A percentile compares a stretch with the other conserved stretches of the same genome.
These are phyloP conservation scores for Eucalyptus coolabah DNA, from an alignment of 345 rosid genomes.

Conservation along the genomic window DNA sequence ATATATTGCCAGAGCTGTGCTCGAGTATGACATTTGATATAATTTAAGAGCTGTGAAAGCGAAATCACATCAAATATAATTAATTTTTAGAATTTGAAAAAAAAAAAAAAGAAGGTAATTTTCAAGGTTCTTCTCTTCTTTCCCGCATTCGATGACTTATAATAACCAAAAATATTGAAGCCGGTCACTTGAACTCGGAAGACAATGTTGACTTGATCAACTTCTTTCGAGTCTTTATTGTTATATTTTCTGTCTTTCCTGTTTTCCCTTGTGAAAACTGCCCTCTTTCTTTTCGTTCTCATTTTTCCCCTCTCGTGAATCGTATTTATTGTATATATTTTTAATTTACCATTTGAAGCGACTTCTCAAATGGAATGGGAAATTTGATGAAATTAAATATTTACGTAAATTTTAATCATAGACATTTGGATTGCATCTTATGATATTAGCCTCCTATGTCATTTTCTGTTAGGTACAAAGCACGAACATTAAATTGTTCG, in stretches of 20 bases:
- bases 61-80: background rate
- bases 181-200: background rate
- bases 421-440: background rate
- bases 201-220: background rate
- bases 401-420: background rate
- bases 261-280: background rate
- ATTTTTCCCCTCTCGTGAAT: background rate
- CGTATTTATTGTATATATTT: background rate
- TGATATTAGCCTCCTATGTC: background rate
- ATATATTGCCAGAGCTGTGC: too few species aligned
- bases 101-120: too few species aligned
- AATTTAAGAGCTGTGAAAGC: too few species aligned
- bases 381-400: background rate
- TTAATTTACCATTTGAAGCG: background rate
- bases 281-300: background rate
- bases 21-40: too few species aligned
- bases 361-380: background rate
- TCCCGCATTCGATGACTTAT: background rate
- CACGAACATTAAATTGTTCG: background rate
- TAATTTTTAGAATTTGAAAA: background rate
- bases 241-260: background rate
- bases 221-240: background rate
- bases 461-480: background rate
- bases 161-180: too few species aligned
- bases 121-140: background rate